phyloP scores from a whole-genome alignment of 306 rosid species.

The Abrus precatorius region DNA sequence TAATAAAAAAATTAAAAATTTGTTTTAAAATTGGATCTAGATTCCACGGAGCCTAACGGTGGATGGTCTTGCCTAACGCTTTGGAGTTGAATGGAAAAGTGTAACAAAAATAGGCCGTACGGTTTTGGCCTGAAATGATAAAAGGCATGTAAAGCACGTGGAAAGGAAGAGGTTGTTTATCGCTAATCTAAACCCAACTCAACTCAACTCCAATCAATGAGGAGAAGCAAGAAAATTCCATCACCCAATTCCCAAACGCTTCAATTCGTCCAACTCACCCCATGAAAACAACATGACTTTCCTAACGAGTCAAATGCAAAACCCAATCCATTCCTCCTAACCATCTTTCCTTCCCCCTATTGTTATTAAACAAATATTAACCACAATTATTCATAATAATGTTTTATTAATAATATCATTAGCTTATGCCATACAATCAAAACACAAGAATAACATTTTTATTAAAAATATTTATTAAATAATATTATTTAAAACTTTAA shows the following conservation, averaged over 20 bases:
- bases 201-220: background rate
- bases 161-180: background rate
- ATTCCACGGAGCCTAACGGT: too few species aligned
- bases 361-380: background rate
- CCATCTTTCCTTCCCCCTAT: background rate
- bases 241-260: background rate
- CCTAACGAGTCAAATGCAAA: conserved; percentile 23
- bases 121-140: too few species aligned
- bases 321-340: background rate
- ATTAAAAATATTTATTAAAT: too few species aligned
- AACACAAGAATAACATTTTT: too few species aligned
- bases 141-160: background rate
- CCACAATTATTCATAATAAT: too few species aligned
- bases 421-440: background rate
- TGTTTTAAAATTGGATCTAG: too few species aligned
- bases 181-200: background rate
- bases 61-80: too few species aligned
- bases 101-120: too few species aligned
- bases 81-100: too few species aligned
- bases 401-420: background rate
- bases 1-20: too few species aligned
- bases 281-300: conserved; percentile 2
- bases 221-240: background rate
- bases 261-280: background rate
- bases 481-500: too few species aligned